Percentiles rank a stretch among this genome's conserved stretches.
Evolutionary conservation across 2,329 filamentous ascomycete species (phyloP).

Genomic region (Xylariaceae sp.): DNA sequence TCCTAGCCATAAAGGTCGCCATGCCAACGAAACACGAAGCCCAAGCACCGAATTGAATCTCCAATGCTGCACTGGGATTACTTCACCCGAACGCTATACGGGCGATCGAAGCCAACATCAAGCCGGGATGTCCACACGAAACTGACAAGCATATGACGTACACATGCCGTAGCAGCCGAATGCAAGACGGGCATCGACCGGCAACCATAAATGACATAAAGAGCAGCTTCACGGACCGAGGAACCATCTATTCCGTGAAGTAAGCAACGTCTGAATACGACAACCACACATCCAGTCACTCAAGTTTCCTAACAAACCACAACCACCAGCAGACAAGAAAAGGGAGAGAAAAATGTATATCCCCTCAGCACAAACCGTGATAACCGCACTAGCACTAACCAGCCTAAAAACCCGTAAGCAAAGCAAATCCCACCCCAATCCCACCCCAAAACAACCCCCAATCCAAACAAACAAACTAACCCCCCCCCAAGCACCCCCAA

Average conservation of each 20-base stretch:
- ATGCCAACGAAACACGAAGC: not conserved
- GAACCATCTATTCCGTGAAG: not conserved
- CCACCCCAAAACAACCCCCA: not conserved
- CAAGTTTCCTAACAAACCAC: too few species aligned
- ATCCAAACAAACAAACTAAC: too few species aligned
- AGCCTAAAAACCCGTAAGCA: slow-evolving; percentile 24
- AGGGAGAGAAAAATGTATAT: slow-evolving; percentile 27
- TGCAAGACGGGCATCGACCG: not conserved
- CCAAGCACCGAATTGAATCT: not conserved
- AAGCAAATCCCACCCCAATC: not conserved
- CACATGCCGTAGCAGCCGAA: not conserved
- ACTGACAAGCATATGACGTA: not conserved
- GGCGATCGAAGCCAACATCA: not conserved
- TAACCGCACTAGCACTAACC: slow-evolving; percentile 29
- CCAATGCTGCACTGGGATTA: not conserved
- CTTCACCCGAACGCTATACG: not conserved
- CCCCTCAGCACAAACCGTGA: slow-evolving; percentile 28
- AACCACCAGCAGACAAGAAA: not conserved
- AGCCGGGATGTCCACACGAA: not conserved
- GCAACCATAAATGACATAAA: not conserved
- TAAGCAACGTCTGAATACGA: not conserved
- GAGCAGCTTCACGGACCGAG: not conserved
- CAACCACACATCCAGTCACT: too few species aligned
- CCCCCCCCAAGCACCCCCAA: slow-evolving; percentile 14
- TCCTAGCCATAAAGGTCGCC: not conserved